Base-by-base conservation (phyloP, 2,329 filamentous ascomycete genomes). In the Orbilia javanica region DNA sequence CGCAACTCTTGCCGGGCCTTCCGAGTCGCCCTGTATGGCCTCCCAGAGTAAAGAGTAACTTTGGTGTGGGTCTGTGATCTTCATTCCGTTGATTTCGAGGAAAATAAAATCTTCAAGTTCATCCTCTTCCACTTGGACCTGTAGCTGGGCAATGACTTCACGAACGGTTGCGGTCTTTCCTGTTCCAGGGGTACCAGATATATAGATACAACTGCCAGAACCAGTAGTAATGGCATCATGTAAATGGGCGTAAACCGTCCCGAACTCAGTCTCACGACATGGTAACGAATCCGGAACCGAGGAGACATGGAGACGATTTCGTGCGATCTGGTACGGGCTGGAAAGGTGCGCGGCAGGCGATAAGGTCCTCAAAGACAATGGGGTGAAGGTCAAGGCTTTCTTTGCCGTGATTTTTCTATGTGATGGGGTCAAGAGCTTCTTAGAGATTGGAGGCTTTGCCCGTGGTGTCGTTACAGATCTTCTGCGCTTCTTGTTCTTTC, bases 11-110 rank as follows among this genome's bases (percentile, higher is more conserved):
- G 74, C 42, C 7, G 74, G 74, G 11, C 68, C 74, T 46, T 79
- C 74, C 25, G 74, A 67, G 83, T 99, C 94, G 27, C 94, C 94
- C 83, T 95, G 95, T 77, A 99, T 86, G 0, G 96, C 95, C 85
- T 99, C 94, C 96, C 96, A 99, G 1, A 99, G 88, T 20, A 99
- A 86, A 1, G 93, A 92, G 84, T 99, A 99, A 0, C 96, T 94
- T 84, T 99, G 96, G 83, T 98, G 94, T 0, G 96, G 95, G 83
- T 99, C 96, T 0, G 96, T 97, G 81, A 99, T 94, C 86, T 99
- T 99, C 96, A 99, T 98, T 81, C 96, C 96, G 84, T 99, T 99
- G 85, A 99, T 98, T 84, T 99, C 96, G 79, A 99, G 94, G 81
- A 99, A 99, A 75, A 97, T 97, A 84, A 99, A 99, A 83, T 98